Evolutionary conservation across 2,329 filamentous ascomycete species (phyloP).

Genomic region (Curvularia hawaiiensis): DNA sequence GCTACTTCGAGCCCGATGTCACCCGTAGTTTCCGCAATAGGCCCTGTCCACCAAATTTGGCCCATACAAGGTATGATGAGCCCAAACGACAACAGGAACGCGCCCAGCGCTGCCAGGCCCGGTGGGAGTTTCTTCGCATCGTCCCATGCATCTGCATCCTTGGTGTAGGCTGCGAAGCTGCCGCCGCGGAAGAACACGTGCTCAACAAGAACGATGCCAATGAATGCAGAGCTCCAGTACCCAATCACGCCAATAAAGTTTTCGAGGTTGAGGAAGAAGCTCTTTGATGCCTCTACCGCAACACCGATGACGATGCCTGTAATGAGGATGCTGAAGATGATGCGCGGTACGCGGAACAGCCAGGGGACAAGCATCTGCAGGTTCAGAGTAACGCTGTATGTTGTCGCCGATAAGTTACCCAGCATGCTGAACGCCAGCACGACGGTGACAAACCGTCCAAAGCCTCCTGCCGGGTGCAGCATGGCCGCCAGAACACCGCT

Average conservation of each 20-base stretch:
- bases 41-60: slow-evolving; percentile 66
- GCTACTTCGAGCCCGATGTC: slow-evolving; percentile 71
- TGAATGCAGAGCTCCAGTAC: slow-evolving; percentile 45
- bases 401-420: slow-evolving; percentile 64
- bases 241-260: slow-evolving; percentile 46
- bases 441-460: slow-evolving; percentile 67
- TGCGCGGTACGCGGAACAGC: slow-evolving; percentile 61
- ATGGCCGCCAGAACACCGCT: slow-evolving; percentile 66
- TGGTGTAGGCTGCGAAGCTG: slow-evolving; percentile 40
- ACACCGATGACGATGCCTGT: slow-evolving; percentile 65
- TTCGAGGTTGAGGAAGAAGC: slow-evolving; percentile 62
- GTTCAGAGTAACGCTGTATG: slow-evolving; percentile 68
- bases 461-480: slow-evolving; percentile 62
- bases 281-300: slow-evolving; percentile 59
- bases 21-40: slow-evolving; percentile 63
- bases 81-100: slow-evolving; percentile 47
- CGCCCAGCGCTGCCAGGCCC: slow-evolving; percentile 49
- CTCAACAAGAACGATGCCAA: slow-evolving; percentile 42
- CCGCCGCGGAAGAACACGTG: slow-evolving; percentile 47
- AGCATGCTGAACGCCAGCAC: slow-evolving; percentile 59
- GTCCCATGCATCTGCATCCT: slow-evolving; percentile 50
- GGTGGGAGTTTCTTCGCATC: slow-evolving; percentile 47
- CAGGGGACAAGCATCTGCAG: slow-evolving; percentile 66
- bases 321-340: slow-evolving; percentile 62
- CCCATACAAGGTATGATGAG: slow-evolving; percentile 65